These are phyloP conservation scores for Pezicula neosporulosa DNA, from an alignment of 2,329 filamentous ascomycete genomes.

Conservation along the genomic window DNA sequence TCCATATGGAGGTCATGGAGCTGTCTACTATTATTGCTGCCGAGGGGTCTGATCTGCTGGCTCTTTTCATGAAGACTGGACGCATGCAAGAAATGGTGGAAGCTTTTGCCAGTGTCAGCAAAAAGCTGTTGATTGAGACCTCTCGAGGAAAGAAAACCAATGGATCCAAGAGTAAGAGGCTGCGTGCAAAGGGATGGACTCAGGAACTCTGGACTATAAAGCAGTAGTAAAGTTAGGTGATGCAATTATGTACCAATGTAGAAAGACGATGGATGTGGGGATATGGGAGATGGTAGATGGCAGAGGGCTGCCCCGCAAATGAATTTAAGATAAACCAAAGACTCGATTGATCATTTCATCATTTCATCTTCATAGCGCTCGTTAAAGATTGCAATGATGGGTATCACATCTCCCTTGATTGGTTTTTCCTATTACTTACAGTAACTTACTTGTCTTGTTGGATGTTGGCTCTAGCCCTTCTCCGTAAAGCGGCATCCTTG, in stretches of 20 bases:
- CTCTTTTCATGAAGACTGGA: constrained; percentile 58
- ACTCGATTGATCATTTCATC: too few species aligned
- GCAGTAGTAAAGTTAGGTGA: constrained; percentile 10
- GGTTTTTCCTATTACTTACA: too few species aligned
- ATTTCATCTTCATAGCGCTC: too few species aligned
- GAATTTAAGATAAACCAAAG: neutral
- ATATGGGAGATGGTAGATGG: too few species aligned
- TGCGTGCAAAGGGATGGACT: constrained; percentile 60
- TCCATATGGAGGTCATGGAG: constrained; percentile 82
- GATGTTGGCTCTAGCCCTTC: too few species aligned
- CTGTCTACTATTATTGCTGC: constrained; percentile 73
- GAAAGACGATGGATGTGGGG: neutral
- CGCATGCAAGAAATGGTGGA: constrained; percentile 75
- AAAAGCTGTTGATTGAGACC: constrained; percentile 40
- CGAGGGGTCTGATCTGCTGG: constrained; percentile 62
- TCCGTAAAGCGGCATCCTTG: too few species aligned
- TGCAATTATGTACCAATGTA: too few species aligned
- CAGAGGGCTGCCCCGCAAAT: neutral
- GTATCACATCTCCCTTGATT: too few species aligned
- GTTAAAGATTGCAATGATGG: too few species aligned
- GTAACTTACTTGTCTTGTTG: too few species aligned
- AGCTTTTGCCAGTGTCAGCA: constrained; percentile 55
- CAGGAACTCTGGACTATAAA: constrained; percentile 52
- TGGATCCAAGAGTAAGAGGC: constrained; percentile 52
- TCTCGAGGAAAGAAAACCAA: constrained; percentile 44